A percentile compares a stretch with the other conserved stretches of the same genome.
These are phyloP conservation scores for Haberlea rhodopensis DNA, from an alignment of 257 asterid genomes.

Conservation along the genomic window DNA sequence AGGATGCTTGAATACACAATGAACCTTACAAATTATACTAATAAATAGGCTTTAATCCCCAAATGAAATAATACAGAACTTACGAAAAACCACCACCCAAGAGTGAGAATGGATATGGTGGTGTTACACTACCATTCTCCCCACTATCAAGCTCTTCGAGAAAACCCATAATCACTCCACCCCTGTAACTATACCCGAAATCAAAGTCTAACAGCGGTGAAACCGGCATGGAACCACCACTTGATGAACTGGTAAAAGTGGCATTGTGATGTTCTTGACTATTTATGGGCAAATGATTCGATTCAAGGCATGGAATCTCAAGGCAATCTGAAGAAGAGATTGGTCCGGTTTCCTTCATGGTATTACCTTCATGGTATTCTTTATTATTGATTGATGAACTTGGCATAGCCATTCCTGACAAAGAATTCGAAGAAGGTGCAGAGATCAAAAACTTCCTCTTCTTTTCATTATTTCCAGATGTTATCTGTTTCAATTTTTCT, in stretches of 20 bases:
- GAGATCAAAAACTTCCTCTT: conserved; percentile 41
- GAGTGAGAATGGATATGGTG: conserved; percentile 69
- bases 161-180: conserved; percentile 24
- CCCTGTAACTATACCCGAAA: conserved; percentile 12
- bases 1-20: not conserved
- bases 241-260: conserved; percentile 21
- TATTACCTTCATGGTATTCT: conserved; percentile 38
- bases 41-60: not conserved
- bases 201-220: conserved; percentile 18
- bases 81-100: conserved; percentile 57
- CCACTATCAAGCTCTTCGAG: conserved; percentile 30
- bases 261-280: conserved; percentile 23
- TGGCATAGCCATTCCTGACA: conserved; percentile 35
- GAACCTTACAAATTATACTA: not conserved
- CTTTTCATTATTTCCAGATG: conserved; percentile 37
- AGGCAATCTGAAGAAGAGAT: conserved; percentile 39
- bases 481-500: conserved; percentile 28
- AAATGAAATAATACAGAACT: not conserved
- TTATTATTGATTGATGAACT: conserved; percentile 57
- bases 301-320: conserved; percentile 34
- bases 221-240: conserved; percentile 21
- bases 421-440: conserved; percentile 38
- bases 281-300: conserved; percentile 31
- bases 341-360: conserved; percentile 29
- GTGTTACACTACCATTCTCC: conserved; percentile 38